These are phyloP conservation scores for Basipetospora chlamydospora DNA, from an alignment of 2,329 filamentous ascomycete genomes.

Conservation along the genomic window DNA sequence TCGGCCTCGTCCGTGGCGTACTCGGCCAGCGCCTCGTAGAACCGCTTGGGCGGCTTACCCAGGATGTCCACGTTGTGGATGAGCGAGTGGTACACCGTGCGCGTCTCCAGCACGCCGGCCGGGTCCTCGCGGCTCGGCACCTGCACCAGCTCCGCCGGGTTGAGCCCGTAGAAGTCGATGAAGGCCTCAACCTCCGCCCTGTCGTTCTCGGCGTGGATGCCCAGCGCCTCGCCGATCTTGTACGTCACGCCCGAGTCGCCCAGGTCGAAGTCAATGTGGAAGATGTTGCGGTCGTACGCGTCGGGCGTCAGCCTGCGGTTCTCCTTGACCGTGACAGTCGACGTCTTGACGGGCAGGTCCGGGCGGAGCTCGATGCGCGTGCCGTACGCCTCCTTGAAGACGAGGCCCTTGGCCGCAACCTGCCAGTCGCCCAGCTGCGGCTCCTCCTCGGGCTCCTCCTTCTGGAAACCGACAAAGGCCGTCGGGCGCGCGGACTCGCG, in stretches of 20 bases:
- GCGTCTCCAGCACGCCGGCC: slow-evolving; percentile 61
- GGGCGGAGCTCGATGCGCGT: slow-evolving; percentile 63
- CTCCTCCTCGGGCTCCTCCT: slow-evolving; percentile 55
- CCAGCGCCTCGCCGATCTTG: slow-evolving; percentile 92
- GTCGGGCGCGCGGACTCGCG: slow-evolving; percentile 54
- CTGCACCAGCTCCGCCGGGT: slow-evolving; percentile 74
- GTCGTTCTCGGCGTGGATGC: slow-evolving; percentile 92
- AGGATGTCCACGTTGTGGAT: slow-evolving; percentile 93
- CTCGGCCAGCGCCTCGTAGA: slow-evolving; percentile 84
- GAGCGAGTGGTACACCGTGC: slow-evolving; percentile 85
- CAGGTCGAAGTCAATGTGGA: slow-evolving; percentile 98
- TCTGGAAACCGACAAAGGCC: slow-evolving; percentile 72
- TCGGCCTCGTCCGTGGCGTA: slow-evolving; percentile 74
- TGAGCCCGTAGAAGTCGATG: slow-evolving; percentile 77
- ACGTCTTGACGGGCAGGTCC: slow-evolving; percentile 74
- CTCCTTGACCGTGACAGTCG: slow-evolving; percentile 81
- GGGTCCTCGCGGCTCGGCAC: slow-evolving; percentile 73
- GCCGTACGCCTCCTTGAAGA: slow-evolving; percentile 88
- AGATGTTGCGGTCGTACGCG: slow-evolving; percentile 95
- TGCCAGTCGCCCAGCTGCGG: slow-evolving; percentile 62
- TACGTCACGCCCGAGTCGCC: slow-evolving; percentile 84
- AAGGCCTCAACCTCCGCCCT: slow-evolving; percentile 64
- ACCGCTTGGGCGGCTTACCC: slow-evolving; percentile 89
- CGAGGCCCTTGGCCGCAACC: slow-evolving; percentile 69
- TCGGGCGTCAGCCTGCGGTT: slow-evolving; percentile 80